Evolutionary conservation across 2,329 filamentous ascomycete species (phyloP), one percentile per base, ranked within the genome.

Genomic region (Didymella lethalis): DNA sequence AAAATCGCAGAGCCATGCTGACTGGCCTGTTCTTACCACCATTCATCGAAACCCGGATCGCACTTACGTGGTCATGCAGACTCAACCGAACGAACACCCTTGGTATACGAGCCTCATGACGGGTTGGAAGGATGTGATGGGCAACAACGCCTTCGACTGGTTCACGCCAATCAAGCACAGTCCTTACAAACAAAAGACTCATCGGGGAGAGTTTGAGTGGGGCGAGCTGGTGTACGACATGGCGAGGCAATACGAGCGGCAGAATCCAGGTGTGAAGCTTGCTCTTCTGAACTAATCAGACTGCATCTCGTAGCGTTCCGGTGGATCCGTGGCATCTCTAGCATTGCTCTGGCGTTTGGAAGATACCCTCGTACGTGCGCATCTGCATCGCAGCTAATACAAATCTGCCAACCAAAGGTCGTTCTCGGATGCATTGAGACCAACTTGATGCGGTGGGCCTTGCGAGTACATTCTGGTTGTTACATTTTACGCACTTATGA

Each of bases 51-150:
- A 48, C 26, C 40, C 55, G 18, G 64, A 80, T 5, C 85, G 88
- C 28, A 90, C 86, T 11, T 98, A 96, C 73, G 92, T 91, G 12
- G 89, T 98, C 40, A 81, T 97, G 2, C 84, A 86, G 61, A 91
- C 90, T 0, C 81, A 86, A 3, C 84, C 86, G 0, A 89, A 91
- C 10, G 89, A 95, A 66, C 97, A 97, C 66, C 92, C 92, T 0
- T 99, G 92, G 88, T 86, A 96, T 67, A 80, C 95, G 0, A 91
- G 90, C 2, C 78, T 79, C 8, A 82, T 85, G 62, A 78, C 82
- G 28, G 98, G 98, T 71, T 89, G 93, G 79, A 86, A 87, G 64
- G 85, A 89, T 14, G 86, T 97, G 25, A 92, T 99, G 88, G 94
- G 94, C 0, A 78, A 84, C 46, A 85, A 79, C 20, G 64, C 88